Evolutionary conservation across 2,329 filamentous ascomycete genomes (phyloP).

Genomic region (Zymoseptoria passerinii): DNA sequence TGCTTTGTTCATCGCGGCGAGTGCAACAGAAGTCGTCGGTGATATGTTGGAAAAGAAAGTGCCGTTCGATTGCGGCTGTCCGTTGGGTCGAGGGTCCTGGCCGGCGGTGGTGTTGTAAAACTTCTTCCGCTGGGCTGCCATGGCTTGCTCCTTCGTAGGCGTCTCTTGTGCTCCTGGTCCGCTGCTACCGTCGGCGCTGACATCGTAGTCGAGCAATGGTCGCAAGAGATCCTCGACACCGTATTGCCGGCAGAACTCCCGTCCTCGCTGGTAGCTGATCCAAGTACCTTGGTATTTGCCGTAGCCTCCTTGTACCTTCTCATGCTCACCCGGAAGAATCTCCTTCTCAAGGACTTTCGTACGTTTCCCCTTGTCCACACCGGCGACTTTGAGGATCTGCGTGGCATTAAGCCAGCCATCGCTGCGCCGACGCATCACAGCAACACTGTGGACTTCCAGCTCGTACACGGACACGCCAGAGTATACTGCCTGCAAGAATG

Average conservation of each 20-base stretch:
- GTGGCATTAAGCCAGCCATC: conserved; percentile 98
- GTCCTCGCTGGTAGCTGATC: conserved; percentile 87
- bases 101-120: conserved; percentile 65
- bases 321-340: conserved; percentile 89
- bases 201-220: conserved; percentile 71
- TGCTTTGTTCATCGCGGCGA: conserved; percentile 87
- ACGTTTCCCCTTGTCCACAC: conserved; percentile 93
- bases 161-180: conserved; percentile 77
- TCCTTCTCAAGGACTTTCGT: conserved; percentile 98
- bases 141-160: conserved; percentile 95
- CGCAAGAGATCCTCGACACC: conserved; percentile 68
- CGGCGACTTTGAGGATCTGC: conserved; percentile 94
- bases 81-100: conserved; percentile 49
- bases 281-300: conserved; percentile 99
- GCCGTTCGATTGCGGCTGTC: conserved; percentile 48
- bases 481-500: conserved; percentile 61
- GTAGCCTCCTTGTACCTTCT: conserved; percentile 97
- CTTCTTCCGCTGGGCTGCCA: conserved; percentile 84
- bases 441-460: conserved; percentile 90
- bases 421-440: conserved; percentile 89
- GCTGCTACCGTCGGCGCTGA: conserved; percentile 62
- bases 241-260: conserved; percentile 79
- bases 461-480: conserved; percentile 96
- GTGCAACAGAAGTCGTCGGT: conserved; percentile 80
- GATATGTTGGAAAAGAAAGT: conserved; percentile 98